Conservation (phyloP, 768 basidiomycete genomes). For the Chalciporus pseudorubinellus region DNA sequence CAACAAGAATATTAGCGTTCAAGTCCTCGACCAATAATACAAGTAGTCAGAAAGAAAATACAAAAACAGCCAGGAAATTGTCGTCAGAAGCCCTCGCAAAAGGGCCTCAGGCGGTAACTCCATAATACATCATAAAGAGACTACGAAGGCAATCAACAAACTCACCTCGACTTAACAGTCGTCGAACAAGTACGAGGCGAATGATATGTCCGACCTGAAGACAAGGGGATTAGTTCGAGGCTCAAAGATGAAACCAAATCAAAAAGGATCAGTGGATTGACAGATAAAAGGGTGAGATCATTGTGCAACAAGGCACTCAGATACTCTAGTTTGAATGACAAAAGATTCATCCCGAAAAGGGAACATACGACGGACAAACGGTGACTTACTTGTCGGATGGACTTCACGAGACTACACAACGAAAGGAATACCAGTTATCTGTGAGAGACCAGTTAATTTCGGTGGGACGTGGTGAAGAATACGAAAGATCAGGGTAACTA, state of each 20-base stretch:
- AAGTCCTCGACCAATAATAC: not conserved
- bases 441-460: conserved; percentile 7
- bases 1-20: conserved; percentile 1
- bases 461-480: not conserved
- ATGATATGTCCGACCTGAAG: conserved; percentile 1
- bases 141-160: not conserved
- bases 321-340: conserved; percentile 90
- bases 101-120: conserved; percentile 84
- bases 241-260: not conserved
- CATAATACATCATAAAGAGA: conserved; percentile 38
- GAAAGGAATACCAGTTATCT: not conserved
- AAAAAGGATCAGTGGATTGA: conserved; percentile 58
- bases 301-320: conserved; percentile 66
- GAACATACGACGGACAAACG: conserved; percentile 7
- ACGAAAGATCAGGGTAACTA: conserved; percentile 86
- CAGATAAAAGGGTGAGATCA: conserved; percentile 62
- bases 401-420: not conserved
- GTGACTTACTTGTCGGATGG: conserved; percentile 6
- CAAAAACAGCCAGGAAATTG: conserved; percentile 78
- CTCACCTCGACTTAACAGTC: conserved; percentile 4
- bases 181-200: not conserved
- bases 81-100: conserved; percentile 54
- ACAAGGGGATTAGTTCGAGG: conserved; percentile 1
- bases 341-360: conserved; percentile 50
- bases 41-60: conserved; percentile 48